Conservation (phyloP, 352 stramenopile genomes). For the Phytophthora palmivora region DNA sequence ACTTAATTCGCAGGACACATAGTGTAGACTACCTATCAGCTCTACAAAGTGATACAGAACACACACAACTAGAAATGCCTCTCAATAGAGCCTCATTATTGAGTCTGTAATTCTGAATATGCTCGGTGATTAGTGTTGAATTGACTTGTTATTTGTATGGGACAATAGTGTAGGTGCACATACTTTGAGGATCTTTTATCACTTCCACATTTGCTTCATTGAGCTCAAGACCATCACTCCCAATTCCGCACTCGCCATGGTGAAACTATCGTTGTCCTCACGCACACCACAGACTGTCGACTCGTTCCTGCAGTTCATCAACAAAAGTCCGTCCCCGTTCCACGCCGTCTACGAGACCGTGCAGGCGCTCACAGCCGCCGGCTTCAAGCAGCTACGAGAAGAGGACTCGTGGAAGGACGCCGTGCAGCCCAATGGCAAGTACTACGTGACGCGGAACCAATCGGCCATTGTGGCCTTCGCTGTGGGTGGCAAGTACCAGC, state of each 20-base stretch:
- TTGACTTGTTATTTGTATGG: no score
- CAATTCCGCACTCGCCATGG: conserved; percentile 26
- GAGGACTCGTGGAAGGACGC: conserved; percentile 70
- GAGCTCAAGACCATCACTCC: conserved; percentile 39
- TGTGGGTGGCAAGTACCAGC: conserved; percentile 92
- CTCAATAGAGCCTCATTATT: no score
- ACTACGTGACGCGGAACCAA: conserved; percentile 98
- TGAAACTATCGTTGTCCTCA: conserved; percentile 57
- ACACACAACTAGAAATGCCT: no score
- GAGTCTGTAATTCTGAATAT: no score
- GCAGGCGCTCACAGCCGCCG: conserved; percentile 81
- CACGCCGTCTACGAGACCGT: conserved; percentile 93
- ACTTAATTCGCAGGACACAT: no score
- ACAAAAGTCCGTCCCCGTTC: conserved; percentile 94
- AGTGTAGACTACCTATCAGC: no score
- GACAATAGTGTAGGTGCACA: no score
- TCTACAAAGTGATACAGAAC: no score
- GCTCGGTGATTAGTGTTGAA: no score
- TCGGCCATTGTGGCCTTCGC: conserved; percentile 96
- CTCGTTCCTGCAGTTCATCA: conserved; percentile 93
- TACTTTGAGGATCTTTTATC: no score
- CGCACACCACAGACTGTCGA: conserved; percentile 71
- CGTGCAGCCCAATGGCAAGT: conserved; percentile 91
- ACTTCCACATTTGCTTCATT: conserved; percentile 27
- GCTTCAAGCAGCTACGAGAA: conserved; percentile 93